These are phyloP conservation scores for Microcos paniculata DNA, from an alignment of 345 rosid species.

Conservation along the genomic window DNA sequence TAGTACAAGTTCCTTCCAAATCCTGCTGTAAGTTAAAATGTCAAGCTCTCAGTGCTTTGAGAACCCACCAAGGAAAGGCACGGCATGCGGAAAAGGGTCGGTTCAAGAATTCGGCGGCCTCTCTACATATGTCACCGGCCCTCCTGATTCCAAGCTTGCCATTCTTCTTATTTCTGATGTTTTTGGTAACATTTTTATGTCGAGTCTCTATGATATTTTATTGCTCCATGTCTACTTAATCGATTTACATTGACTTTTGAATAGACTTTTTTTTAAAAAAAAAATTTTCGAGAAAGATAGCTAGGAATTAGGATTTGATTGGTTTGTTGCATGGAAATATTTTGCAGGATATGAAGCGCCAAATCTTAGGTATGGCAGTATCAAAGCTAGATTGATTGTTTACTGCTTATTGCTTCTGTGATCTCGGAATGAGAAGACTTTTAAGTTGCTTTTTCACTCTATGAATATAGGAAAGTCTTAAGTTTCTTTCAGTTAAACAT, in stretches of 20 bases:
- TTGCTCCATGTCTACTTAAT: neutral
- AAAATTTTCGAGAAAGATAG: constrained; percentile 26
- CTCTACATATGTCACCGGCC: constrained; percentile 60
- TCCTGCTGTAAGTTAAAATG: constrained; percentile 32
- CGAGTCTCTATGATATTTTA: neutral
- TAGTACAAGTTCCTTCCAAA: neutral
- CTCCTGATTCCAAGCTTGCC: constrained; percentile 53
- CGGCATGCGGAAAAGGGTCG: constrained; percentile 63
- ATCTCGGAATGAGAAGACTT: neutral
- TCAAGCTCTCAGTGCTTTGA: constrained; percentile 68
- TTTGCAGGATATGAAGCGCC: constrained; percentile 62
- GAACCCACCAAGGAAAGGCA: constrained; percentile 61
- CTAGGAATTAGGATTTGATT: neutral
- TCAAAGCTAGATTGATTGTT: neutral
- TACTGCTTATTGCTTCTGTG: neutral
- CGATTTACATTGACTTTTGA: neutral
- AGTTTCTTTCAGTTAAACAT: neutral
- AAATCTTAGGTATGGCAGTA: constrained; percentile 44
- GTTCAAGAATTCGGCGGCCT: constrained; percentile 64
- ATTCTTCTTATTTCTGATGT: constrained; percentile 65
- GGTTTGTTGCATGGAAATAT: neutral
- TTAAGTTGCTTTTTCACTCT: neutral
- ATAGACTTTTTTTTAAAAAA: constrained; percentile 40
- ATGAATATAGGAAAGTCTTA: neutral
- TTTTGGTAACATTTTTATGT: constrained; percentile 38